Percentiles rank a stretch among this genome's conserved stretches.
Conservation (phyloP, 345 rosid species). For the Erucastrum elatum region DNA sequence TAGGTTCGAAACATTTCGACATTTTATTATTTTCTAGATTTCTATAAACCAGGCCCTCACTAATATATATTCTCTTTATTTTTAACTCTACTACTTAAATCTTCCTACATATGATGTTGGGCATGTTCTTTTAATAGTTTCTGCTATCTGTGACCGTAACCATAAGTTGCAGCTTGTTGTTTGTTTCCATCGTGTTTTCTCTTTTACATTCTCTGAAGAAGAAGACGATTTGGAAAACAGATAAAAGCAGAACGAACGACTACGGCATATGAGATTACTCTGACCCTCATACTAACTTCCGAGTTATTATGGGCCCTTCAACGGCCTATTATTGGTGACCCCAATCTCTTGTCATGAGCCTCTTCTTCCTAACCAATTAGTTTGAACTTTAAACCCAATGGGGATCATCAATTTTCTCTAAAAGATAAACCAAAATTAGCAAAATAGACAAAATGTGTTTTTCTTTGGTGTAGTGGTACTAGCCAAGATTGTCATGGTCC, state of each 20-base stretch:
- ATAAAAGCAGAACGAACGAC: neutral
- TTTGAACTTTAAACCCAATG: slow-evolving; percentile 1
- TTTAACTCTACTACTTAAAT: neutral
- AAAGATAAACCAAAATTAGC: too few relatives aligned
- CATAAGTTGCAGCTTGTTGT: neutral
- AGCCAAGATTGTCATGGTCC: too few relatives aligned
- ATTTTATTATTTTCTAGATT: neutral
- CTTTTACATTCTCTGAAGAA: neutral
- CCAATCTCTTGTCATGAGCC: neutral
- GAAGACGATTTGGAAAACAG: neutral
- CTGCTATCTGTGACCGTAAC: neutral
- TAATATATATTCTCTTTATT: neutral
- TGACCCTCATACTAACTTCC: slow-evolving; percentile 6
- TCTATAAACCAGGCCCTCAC: neutral
- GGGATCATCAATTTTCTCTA: neutral
- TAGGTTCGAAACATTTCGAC: slow-evolving; percentile 1
- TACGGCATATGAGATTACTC: neutral
- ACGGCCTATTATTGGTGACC: neutral
- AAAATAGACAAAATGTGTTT: too few relatives aligned
- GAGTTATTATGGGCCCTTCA: neutral
- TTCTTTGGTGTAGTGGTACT: too few relatives aligned
- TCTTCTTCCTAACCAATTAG: neutral
- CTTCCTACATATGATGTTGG: neutral
- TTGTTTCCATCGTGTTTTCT: neutral
- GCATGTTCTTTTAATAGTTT: neutral